Evolutionary conservation across 2,329 filamentous ascomycete genomes (phyloP).

Genomic region (Cucurbitaria berberidis): DNA sequence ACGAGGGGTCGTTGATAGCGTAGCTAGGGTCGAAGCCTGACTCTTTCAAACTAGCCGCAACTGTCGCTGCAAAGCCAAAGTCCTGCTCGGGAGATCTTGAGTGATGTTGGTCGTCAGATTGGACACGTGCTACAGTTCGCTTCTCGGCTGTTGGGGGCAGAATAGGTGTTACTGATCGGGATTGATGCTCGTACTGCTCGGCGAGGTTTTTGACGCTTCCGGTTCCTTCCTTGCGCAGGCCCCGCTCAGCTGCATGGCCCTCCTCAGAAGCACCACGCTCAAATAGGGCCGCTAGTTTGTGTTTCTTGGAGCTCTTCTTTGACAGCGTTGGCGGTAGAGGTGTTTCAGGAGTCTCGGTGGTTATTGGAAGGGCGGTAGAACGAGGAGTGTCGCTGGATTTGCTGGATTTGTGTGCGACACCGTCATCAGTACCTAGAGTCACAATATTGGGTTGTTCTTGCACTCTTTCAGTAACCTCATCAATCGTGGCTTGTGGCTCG

Average conservation of each 20-base stretch:
- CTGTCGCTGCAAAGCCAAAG: constrained; percentile 56
- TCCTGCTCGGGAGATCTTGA: constrained; percentile 42
- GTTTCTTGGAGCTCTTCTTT: constrained; percentile 49
- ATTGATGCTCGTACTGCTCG: constrained; percentile 31
- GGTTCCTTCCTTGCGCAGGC: constrained; percentile 18
- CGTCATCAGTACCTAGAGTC: neutral
- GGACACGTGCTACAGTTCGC: constrained; percentile 19
- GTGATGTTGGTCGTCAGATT: constrained; percentile 20
- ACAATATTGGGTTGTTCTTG: neutral
- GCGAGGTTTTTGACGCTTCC: constrained; percentile 33
- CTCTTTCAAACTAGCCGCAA: constrained; percentile 54
- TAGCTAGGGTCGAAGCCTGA: constrained; percentile 55
- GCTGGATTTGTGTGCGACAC: neutral
- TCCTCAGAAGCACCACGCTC: constrained; percentile 32
- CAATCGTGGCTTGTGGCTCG: neutral
- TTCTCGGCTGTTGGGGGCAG: constrained; percentile 19
- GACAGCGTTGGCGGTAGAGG: constrained; percentile 26
- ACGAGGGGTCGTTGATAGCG: constrained; percentile 52
- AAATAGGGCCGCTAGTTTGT: constrained; percentile 42
- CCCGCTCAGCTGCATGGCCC: constrained; percentile 7
- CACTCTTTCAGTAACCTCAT: neutral
- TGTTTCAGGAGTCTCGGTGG: constrained; percentile 16
- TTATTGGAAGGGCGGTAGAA: neutral
- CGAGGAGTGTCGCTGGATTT: neutral
- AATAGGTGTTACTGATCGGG: constrained; percentile 26